Percentiles rank a stretch among this genome's conserved stretches.
Conservation (phyloP, 73 alveolate species). For the Paramecium sexaurelia region DNA sequence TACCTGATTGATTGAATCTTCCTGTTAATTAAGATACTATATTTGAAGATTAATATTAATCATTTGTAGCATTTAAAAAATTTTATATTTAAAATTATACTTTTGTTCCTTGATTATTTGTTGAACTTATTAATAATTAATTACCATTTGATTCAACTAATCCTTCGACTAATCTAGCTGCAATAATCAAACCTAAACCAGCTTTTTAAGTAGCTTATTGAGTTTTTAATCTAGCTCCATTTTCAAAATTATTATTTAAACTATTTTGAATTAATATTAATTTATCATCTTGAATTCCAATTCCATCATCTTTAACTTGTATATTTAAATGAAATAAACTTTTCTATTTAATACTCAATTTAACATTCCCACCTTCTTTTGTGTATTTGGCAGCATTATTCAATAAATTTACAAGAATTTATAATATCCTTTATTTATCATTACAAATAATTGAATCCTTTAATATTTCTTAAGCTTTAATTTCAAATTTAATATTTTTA, state of each 20-base stretch:
- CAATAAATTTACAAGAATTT: neutral
- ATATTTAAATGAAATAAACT: neutral
- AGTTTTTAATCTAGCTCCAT: neutral
- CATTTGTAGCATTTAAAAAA: neutral
- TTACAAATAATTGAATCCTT: neutral
- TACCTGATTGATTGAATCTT: neutral
- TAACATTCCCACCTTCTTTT: neutral
- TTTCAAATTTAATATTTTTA: neutral
- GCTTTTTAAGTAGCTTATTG: neutral
- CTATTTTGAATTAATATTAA: neutral
- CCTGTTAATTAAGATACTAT: neutral
- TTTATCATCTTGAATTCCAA: neutral
- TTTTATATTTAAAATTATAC: neutral
- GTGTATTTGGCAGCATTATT: neutral
- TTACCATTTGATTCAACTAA: neutral
- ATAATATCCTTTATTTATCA: neutral
- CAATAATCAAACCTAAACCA: neutral
- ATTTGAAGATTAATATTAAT: neutral
- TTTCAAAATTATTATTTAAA: neutral
- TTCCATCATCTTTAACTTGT: neutral
- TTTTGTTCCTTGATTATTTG: neutral
- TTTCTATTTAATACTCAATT: neutral
- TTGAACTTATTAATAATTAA: neutral
- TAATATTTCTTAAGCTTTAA: neutral
- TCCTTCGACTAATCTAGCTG: neutral